A percentile compares a stretch with the other conserved stretches of the same genome.
These are phyloP conservation scores for Coniochaeta sp. DNA, from an alignment of 2,329 filamentous ascomycete species.

Conservation along the genomic window DNA sequence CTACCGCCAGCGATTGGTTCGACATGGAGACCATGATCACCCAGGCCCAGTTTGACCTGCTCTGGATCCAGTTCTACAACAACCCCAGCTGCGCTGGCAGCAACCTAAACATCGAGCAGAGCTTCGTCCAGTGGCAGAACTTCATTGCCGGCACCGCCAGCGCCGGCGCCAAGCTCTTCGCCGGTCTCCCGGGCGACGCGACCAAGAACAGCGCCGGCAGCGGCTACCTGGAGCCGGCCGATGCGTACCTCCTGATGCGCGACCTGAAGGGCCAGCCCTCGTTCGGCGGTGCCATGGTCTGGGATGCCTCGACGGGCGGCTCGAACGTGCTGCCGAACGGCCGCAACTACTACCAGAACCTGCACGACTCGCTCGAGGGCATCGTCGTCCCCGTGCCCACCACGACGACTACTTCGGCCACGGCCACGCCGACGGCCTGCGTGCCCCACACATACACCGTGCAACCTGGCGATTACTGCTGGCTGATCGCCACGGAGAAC, in stretches of 20 bases:
- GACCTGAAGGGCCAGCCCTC: slow-evolving; percentile 14
- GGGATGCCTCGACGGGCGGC: slow-evolving; percentile 20
- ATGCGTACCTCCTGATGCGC: slow-evolving; percentile 14
- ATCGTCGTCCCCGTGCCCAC: not conserved
- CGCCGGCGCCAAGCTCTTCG: slow-evolving; percentile 26
- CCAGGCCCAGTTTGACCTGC: slow-evolving; percentile 28
- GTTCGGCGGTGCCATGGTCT: slow-evolving; percentile 27
- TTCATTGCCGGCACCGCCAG: slow-evolving; percentile 23
- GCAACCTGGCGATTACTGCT: slow-evolving; percentile 8
- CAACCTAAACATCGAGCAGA: slow-evolving; percentile 8
- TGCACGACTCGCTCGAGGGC: slow-evolving; percentile 11
- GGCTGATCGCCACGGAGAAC: slow-evolving; percentile 6
- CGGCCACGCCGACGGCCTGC: slow-evolving; percentile 1
- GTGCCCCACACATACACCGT: slow-evolving; percentile 6
- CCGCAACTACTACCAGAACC: slow-evolving; percentile 15
- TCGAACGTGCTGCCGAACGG: slow-evolving; percentile 8
- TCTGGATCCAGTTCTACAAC: slow-evolving; percentile 42
- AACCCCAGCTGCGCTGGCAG: slow-evolving; percentile 28
- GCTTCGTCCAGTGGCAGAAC: slow-evolving; percentile 24
- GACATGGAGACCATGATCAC: slow-evolving; percentile 34
- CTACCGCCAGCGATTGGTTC: slow-evolving; percentile 27
- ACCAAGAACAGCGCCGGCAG: slow-evolving; percentile 10
- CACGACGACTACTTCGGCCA: slow-evolving; percentile 6
- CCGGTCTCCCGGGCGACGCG: slow-evolving; percentile 26
- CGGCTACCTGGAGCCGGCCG: slow-evolving; percentile 18